Base-by-base conservation (phyloP, 2,329 filamentous ascomycete genomes). In the Amylocarpus encephaloides region DNA sequence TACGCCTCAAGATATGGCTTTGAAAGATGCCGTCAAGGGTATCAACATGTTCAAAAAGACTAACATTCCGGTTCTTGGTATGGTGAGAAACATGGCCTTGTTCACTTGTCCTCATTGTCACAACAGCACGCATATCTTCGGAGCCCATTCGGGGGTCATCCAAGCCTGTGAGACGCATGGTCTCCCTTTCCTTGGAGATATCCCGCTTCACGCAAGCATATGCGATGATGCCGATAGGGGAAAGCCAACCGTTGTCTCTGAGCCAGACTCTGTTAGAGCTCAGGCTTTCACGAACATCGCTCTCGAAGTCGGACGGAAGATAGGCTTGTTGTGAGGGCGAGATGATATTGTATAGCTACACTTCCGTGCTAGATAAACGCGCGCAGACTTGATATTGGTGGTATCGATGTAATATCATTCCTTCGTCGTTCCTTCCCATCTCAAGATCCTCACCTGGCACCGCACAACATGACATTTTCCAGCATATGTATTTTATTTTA, bases 1-100 rank as follows among this genome's bases (percentile, higher is more conserved):
- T 0, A 98, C 93, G 0, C 93, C 93, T 2, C 93, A 98, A 67
- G 89, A 94, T 46, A 80, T 98, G 26, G 89, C 92, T 1, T 79
- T 96, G 1, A 89, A 92, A 60, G 93, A 98, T 63, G 92, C 93
- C 1, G 78, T 94, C 16, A 89, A 93, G 61, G 93, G 93, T 2
- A 85, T 96, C 56, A 87, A 88, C 61, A 90, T 98, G 82, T 97
- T 97, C 70, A 81, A 83, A 60, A 92, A 88, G 62, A 87, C 94
- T 61, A 74, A 86, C 15, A 64, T 59, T 49, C 83, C 87, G 44
- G 78, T 93, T 32, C 73, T 97, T 1, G 93, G 93, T 1, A 81
- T 97, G 69, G 85, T 98, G 15, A 85, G 93, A 66, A 95, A 95
- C 64, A 95, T 95, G 90, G 85, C 84, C 6, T 76, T 89, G 34